Evolutionary conservation across 257 asterid genomes (phyloP).

Genomic region (Ophiorrhiza pumila): DNA sequence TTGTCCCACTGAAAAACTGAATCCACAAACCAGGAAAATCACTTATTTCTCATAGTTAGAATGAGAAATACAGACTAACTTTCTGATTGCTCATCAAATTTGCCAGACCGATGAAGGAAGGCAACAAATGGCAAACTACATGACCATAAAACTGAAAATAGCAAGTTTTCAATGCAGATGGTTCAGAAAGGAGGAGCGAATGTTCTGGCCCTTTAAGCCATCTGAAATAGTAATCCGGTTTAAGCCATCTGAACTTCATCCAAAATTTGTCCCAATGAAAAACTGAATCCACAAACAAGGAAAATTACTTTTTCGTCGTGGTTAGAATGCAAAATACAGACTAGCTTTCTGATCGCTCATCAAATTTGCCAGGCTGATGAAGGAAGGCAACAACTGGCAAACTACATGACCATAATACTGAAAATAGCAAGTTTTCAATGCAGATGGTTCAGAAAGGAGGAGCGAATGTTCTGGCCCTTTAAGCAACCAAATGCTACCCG

Average conservation of each 20-base stretch:
- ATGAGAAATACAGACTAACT: neutral
- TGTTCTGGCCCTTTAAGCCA: too few species aligned
- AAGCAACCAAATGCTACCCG: neutral
- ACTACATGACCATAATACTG: neutral
- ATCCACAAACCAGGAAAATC: constrained; percentile 33
- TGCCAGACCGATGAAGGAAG: neutral
- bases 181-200: too few species aligned
- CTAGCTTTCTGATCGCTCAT: neutral
- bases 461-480: too few species aligned
- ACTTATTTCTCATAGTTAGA: constrained; percentile 4
- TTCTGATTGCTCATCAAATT: neutral
- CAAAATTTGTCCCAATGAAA: constrained; percentile 97
- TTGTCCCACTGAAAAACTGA: constrained; percentile 97
- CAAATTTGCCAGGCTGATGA: too few species aligned
- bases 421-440: neutral
- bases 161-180: neutral
- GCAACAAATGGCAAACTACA: neutral
- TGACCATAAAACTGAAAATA: neutral
- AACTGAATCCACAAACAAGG: constrained; percentile 58
- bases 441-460: neutral
- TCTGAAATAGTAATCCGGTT: constrained; percentile 73
- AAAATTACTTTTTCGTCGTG: constrained; percentile 18
- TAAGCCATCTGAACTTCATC: constrained; percentile 92
- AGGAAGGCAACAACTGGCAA: neutral
- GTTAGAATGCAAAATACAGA: neutral